These are phyloP conservation scores for Begonia peltatifolia DNA, from an alignment of 306 rosid genomes.

Conservation along the genomic window DNA sequence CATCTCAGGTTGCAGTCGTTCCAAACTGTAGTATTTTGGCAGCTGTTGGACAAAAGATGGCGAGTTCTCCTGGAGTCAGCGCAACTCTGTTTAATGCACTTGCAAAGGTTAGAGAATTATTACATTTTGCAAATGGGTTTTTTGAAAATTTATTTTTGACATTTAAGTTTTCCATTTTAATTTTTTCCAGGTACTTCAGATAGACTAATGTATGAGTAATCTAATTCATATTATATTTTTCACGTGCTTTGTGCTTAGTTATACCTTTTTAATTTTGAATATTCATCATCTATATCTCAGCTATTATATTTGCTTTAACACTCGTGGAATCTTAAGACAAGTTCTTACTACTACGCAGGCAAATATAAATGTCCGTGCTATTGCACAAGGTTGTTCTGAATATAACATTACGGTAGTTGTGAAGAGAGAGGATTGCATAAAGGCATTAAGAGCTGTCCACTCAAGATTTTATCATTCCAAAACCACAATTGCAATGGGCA, in stretches of 20 bases:
- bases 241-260: no score
- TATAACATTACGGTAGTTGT: conserved; percentile 84
- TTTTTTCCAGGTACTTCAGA: no score
- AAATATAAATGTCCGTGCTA: conserved; percentile 88
- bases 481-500: conserved; percentile 94
- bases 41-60: conserved; percentile 97
- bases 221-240: no score
- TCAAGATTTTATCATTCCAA: conserved; percentile 89
- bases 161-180: no score
- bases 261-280: neutral
- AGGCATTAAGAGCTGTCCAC: conserved; percentile 92
- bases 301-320: conserved; percentile 11
- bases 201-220: no score
- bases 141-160: no score
- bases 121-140: no score
- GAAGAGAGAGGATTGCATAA: conserved; percentile 87
- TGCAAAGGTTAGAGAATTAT: conserved; percentile 61
- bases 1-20: conserved; percentile 69
- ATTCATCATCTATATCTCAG: conserved; percentile 1
- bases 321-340: conserved; percentile 10
- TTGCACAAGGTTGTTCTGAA: conserved; percentile 98
- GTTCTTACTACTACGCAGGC: conserved; percentile 44
- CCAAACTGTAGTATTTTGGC: conserved; percentile 97
- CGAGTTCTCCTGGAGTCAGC: conserved; percentile 99
- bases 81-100: conserved; percentile 94